phyloP scores from a whole-genome alignment of 306 rosid genomes.

The Cucurbita maxima region DNA sequence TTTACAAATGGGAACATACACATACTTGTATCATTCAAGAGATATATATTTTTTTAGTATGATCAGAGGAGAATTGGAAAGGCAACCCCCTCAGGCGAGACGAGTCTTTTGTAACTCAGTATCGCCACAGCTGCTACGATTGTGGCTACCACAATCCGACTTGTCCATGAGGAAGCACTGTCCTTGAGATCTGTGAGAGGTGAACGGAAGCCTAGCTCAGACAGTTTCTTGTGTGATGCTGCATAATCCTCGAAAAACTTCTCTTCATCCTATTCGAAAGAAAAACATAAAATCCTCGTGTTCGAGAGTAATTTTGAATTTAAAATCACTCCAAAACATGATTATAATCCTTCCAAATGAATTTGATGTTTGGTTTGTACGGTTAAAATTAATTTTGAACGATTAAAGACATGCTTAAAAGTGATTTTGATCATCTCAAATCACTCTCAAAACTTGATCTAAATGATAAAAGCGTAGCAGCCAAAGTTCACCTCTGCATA shows the following conservation, averaged over 20 bases:
- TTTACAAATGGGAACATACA: not conserved
- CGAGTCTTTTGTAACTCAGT: constrained; percentile 10
- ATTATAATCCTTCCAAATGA: too few relatives aligned
- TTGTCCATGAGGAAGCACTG: constrained; percentile 7
- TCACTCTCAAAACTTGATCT: not conserved
- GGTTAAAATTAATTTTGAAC: too few relatives aligned
- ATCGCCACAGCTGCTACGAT: constrained; percentile 26
- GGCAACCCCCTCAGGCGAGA: not conserved
- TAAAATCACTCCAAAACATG: not conserved
- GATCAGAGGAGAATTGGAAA: not conserved
- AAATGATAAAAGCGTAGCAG: not conserved
- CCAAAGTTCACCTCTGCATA: constrained; percentile 38
- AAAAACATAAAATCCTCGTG: not conserved
- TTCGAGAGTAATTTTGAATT: not conserved
- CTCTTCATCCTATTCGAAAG: constrained; percentile 43
- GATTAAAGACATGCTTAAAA: too few relatives aligned
- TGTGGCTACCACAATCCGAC: constrained; percentile 14
- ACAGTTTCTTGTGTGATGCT: constrained; percentile 68
- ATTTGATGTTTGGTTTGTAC: not conserved
- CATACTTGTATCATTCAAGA: too few relatives aligned
- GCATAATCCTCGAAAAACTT: constrained; percentile 56
- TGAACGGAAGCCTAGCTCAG: constrained; percentile 52
- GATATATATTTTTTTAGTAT: too few relatives aligned
- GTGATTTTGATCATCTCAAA: too few relatives aligned
- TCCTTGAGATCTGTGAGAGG: constrained; percentile 2